Evolutionary conservation across 2,329 filamentous ascomycete species (phyloP).

Genomic region (Chaetomium olivaceum): DNA sequence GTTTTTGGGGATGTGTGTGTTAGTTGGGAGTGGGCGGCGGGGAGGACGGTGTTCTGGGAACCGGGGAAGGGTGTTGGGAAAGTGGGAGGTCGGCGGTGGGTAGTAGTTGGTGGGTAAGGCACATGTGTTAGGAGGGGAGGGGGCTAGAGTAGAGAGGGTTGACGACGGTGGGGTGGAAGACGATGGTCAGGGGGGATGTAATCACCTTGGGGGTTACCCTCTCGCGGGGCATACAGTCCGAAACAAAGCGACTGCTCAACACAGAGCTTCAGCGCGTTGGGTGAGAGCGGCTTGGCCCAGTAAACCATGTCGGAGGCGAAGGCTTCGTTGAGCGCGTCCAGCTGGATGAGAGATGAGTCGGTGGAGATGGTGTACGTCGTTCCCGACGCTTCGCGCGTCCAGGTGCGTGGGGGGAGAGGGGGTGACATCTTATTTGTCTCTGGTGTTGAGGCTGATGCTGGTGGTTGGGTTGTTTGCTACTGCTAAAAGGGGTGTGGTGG

Average conservation of each 20-base stretch:
- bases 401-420: constrained; percentile 11
- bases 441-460: neutral
- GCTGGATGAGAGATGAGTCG: constrained; percentile 56
- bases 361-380: constrained; percentile 60
- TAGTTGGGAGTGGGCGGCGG: neutral
- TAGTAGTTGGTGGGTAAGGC: too few relatives aligned
- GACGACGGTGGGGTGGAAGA: neutral
- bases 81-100: too few relatives aligned
- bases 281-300: constrained; percentile 58
- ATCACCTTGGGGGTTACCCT: neutral
- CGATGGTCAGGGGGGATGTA: neutral
- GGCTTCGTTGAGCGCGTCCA: constrained; percentile 55
- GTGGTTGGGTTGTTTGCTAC: neutral
- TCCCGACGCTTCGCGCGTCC: constrained; percentile 33
- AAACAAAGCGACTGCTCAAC: constrained; percentile 61
- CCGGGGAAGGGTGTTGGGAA: too few relatives aligned
- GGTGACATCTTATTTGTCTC: constrained; percentile 1
- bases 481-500: neutral
- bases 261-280: constrained; percentile 50
- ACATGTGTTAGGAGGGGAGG: too few relatives aligned
- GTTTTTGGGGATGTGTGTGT: neutral
- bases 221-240: constrained; percentile 50
- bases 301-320: constrained; percentile 60
- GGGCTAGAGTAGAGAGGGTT: neutral
- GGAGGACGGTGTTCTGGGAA: neutral